Conservation (phyloP, 2,329 filamentous ascomycete species). For the Trichoderma asperellum region DNA sequence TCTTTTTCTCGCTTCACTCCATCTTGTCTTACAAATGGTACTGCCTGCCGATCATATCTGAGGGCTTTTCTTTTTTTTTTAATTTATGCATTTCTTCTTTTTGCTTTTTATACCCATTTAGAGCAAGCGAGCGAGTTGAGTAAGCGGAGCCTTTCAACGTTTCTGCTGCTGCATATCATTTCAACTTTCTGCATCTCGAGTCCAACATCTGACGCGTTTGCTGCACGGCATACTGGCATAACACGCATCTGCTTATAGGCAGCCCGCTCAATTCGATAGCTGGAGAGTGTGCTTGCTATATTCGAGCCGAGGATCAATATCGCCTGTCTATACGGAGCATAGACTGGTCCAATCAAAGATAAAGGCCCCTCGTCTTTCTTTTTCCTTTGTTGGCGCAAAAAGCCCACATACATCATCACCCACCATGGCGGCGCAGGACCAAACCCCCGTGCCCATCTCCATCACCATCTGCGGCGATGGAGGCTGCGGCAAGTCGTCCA, state of each 20-base stretch:
- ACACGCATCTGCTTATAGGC: neutral
- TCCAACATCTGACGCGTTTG: neutral
- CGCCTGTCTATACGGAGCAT: neutral
- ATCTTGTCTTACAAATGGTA: neutral
- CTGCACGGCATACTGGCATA: conserved; percentile 1
- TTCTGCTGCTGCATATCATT: conserved; percentile 1
- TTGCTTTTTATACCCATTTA: neutral
- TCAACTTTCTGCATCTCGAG: conserved; percentile 2
- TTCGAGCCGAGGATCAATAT: neutral
- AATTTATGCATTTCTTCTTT: neutral
- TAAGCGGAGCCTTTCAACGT: conserved; percentile 1
- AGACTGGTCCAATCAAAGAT: neutral
- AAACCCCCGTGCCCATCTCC: conserved; percentile 59
- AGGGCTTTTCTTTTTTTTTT: neutral
- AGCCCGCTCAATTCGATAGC: neutral
- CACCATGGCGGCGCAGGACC: conserved; percentile 17
- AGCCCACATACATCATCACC: neutral
- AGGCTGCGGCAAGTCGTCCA: conserved; percentile 82
- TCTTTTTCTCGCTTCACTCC: neutral
- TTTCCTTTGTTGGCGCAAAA: conserved; percentile 6
- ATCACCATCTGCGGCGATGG: conserved; percentile 88
- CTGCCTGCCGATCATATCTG: neutral
- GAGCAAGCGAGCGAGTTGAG: conserved; percentile 13
- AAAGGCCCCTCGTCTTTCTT: neutral
- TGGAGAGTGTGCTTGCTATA: neutral